phyloP scores from a whole-genome alignment of 2,329 filamentous ascomycete species.

The Colletotrichum coccodes region DNA sequence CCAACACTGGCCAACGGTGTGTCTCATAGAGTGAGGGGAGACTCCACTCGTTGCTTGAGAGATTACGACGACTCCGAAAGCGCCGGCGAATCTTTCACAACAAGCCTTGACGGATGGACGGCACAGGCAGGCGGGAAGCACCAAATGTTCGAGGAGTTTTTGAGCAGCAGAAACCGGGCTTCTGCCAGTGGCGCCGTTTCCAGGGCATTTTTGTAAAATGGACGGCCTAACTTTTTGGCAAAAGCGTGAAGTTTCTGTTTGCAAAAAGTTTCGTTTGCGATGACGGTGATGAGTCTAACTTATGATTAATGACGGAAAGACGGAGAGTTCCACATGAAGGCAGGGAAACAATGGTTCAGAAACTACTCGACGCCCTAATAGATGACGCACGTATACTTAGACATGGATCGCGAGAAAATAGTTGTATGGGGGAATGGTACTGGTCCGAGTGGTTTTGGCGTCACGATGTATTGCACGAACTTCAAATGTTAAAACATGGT shows the following conservation, averaged over 20 bases:
- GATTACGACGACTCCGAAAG: neutral
- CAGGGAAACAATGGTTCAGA: neutral
- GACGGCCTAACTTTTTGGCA: neutral
- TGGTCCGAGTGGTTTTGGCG: neutral
- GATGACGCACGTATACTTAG: constrained; percentile 16
- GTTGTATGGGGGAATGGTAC: neutral
- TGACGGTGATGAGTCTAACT: neutral
- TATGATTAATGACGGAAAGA: neutral
- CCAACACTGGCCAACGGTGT: neutral
- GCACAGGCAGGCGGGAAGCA: constrained; percentile 55
- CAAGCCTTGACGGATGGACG: constrained; percentile 35
- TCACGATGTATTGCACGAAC: neutral
- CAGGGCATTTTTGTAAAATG: constrained; percentile 44
- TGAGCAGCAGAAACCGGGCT: constrained; percentile 58
- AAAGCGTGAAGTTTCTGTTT: neutral
- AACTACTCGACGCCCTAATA: constrained; percentile 7
- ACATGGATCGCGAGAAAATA: neutral
- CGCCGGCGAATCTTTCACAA: neutral
- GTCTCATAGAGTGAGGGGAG: constrained; percentile 5
- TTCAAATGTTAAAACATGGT: constrained; percentile 4
- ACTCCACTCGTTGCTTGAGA: neutral
- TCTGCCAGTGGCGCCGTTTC: constrained; percentile 50
- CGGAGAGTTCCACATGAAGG: neutral
- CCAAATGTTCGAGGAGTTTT: constrained; percentile 64
- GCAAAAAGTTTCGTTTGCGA: neutral